These are phyloP conservation scores for Tribonema minus DNA, from an alignment of 108 stramenopile species.

Conservation along the genomic window DNA sequence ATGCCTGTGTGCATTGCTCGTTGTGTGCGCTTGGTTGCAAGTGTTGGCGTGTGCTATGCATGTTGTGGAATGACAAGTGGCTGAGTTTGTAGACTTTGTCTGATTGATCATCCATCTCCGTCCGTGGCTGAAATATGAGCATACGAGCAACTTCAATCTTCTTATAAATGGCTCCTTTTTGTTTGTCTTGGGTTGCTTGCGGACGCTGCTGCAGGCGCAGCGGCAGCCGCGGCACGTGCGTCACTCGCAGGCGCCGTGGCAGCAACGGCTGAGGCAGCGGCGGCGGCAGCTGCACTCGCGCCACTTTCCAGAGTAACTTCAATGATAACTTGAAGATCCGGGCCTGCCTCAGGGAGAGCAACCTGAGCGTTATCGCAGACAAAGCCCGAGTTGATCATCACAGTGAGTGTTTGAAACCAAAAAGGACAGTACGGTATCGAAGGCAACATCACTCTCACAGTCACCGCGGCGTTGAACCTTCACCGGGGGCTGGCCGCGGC, in stretches of 20 bases:
- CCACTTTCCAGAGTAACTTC: background rate
- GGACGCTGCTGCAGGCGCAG: background rate
- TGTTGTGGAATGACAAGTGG: background rate
- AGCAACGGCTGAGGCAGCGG: background rate
- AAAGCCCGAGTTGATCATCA: no score
- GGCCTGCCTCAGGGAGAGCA: no score
- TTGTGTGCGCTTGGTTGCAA: background rate
- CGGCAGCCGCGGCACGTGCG: background rate
- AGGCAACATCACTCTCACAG: no score
- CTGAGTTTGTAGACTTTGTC: background rate
- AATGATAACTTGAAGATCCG: background rate
- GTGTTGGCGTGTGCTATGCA: background rate
- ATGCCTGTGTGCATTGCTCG: background rate
- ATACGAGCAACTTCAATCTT: background rate
- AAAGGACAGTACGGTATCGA: no score
- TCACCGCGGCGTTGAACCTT: no score
- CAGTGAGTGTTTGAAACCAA: no score
- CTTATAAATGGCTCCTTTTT: background rate
- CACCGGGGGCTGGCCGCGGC: no score
- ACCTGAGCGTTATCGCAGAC: no score
- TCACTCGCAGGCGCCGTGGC: background rate
- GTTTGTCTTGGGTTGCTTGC: background rate
- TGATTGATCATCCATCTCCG: background rate
- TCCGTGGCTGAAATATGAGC: background rate
- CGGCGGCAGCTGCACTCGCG: background rate